Percentiles rank a stretch among this genome's conserved stretches.
Evolutionary conservation across 2,329 filamentous ascomycete species (phyloP).

Genomic region (Ceratocystis smalleyi): DNA sequence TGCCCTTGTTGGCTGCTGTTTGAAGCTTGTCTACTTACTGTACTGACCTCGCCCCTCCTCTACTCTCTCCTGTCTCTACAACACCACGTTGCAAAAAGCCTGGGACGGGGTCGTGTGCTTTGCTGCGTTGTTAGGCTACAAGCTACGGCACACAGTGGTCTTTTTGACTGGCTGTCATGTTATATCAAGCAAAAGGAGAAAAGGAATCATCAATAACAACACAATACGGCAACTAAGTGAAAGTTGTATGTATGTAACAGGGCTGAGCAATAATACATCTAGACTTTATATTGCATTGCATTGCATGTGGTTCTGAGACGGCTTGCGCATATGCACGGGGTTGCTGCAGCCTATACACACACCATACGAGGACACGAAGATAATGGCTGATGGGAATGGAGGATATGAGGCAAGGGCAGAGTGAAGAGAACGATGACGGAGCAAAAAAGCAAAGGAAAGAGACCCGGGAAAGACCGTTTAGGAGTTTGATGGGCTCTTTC

Average conservation of each 20-base stretch:
- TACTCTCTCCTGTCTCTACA: not conserved
- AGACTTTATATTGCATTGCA: not conserved
- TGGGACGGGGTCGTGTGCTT: not conserved
- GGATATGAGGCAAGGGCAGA: not conserved
- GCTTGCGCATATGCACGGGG: not conserved
- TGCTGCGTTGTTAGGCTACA: not conserved
- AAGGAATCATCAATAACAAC: not conserved
- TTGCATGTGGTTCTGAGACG: not conserved
- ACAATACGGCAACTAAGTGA: not conserved
- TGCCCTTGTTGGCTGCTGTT: not conserved
- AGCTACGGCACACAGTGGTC: not conserved
- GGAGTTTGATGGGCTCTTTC: not conserved
- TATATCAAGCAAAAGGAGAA: not conserved
- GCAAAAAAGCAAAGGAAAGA: not conserved
- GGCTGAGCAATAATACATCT: not conserved
- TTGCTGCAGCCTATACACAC: not conserved
- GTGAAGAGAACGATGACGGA: not conserved
- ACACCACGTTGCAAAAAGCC: not conserved
- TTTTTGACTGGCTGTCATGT: not conserved
- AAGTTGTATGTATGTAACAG: not conserved
- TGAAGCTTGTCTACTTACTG: too few species aligned
- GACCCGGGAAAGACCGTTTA: not conserved
- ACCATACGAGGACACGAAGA: not conserved
- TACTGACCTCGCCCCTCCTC: not conserved
- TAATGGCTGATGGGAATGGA: not conserved